Percentiles rank a stretch among this genome's conserved stretches.
Conservation (phyloP, 2,329 filamentous ascomycete genomes). For the Penicillium sp. region DNA sequence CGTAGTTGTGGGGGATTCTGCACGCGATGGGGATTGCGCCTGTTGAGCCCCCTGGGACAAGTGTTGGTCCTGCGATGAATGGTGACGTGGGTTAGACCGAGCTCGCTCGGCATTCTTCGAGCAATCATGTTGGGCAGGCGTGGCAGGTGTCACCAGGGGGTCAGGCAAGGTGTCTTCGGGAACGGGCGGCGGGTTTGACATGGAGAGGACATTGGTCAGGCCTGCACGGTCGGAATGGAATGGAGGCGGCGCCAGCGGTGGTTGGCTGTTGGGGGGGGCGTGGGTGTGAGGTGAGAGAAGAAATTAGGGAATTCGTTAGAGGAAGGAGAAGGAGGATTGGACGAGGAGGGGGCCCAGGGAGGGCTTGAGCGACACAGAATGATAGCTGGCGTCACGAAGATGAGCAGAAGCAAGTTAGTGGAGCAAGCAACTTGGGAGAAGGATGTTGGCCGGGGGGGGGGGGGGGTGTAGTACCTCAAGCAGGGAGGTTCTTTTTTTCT, state of each 20-base stretch:
- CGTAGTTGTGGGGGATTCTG: conserved; percentile 44
- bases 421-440: conserved; percentile 16
- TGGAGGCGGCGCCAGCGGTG: conserved; percentile 23
- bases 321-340: conserved; percentile 4
- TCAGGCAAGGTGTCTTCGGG: conserved; percentile 48
- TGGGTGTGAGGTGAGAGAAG: not conserved
- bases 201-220: conserved; percentile 58
- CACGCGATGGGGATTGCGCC: conserved; percentile 40
- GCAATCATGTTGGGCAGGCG: conserved; percentile 48
- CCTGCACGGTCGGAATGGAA: conserved; percentile 36
- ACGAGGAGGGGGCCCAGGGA: not conserved
- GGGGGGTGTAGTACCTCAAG: not conserved
- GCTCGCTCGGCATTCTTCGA: conserved; percentile 33
- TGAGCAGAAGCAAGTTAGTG: conserved; percentile 21
- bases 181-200: conserved; percentile 56
- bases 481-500: conserved; percentile 12
- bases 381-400: conserved; percentile 37
- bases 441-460: not conserved
- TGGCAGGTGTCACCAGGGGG: conserved; percentile 55
- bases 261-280: conserved; percentile 15
- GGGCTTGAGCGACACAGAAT: conserved; percentile 23
- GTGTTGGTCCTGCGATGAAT: conserved; percentile 38
- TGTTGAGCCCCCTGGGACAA: conserved; percentile 39
- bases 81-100: conserved; percentile 45
- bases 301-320: conserved; percentile 12